Evolutionary conservation across 306 rosid genomes (phyloP), one percentile per base, ranked within the genome.

Genomic region (Elaeagnus macrophylla): DNA sequence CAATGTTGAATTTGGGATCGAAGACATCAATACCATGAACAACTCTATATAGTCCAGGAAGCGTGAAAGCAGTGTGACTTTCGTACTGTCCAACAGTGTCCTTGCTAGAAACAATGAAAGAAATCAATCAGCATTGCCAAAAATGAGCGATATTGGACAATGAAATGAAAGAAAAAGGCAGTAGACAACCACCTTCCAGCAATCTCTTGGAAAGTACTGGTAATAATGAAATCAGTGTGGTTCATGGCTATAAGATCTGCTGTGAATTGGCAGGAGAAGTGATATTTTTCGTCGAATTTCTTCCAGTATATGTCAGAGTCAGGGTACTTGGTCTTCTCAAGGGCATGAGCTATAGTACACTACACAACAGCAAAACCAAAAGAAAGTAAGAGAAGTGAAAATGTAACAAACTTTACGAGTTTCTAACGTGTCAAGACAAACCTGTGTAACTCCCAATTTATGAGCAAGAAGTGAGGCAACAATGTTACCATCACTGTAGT

Each of bases 1-100:
- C 99, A 46, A 93, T 93, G 86, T 93, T 93, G 83, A 93, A 93
- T 79, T 93, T 93, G 40, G 99, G 99, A 66, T 93, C 99, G n/a
- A 93, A 93, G 41, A 93, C 99, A 52, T 93, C 84, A 3, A 93
- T 84, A 15, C 99, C 99, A 4, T 93, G 99, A 14, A 93, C 99
- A 0, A 93, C 99, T 6, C 99, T 82, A 79, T 87, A 93, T 46
- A 93, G 99, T 45, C 99, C 99, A 0, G 99, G 99, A 51, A 93
- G 93, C 69, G 99, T 93, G 78, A 93, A 93, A 39, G 99, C 95
- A 7, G 99, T 93, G 84, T 93, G 99, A 56, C 88, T 79, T 77
- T 93, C 99, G 10, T 93, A 93, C 72, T 93, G 99, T 51, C 99
- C 99, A 41, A 93, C 95, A 0, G 90, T 88, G 53, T 88, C 96